Evolutionary conservation across 768 basidiomycete species (phyloP), one percentile per base, ranked within the genome.

Genomic region (Mycena indigotica): DNA sequence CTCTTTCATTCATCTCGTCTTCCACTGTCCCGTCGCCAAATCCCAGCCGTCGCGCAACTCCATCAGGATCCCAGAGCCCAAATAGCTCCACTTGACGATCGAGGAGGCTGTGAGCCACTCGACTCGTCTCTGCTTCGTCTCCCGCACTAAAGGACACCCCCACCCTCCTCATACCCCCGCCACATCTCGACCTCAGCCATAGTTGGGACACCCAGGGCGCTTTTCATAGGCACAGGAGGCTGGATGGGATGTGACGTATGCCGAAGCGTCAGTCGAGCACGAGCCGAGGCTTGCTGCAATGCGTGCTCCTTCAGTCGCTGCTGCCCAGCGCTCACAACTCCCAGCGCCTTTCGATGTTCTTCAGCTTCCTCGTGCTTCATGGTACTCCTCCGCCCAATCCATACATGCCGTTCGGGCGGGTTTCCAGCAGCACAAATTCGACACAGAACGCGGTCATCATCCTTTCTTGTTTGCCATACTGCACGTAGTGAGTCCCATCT

Each of bases 51-150:
- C 29, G 23, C 1, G 57, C 57, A 10, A 28, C 39, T 5, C 12
- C 44, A 4, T 54, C 57, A 6, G 57, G 35, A 25, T 58, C 50
- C 57, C 16, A 28, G 13, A 54, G 16, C 35, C 57, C 57, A 35
- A 58, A 54, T 1, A n/a, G 2, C 12, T 26, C 23, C 1, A 48
- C 57, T 24, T 58, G 44, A 15, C 29, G 16, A 17, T 46, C 44
- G 45, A 54, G 12, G 1, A n/a, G n/a, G 2, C 16, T 21, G 5
- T 28, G 15, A 3, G 16, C 32, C 5, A 26, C 2, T 1, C 29
- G 2, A 0, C 5, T 2, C 16, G 48, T 26, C 5, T 29, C 45
- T 3, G 13, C 46, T 8, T 15, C 19, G 23, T 53, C 52, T 21
- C 57, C 57, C 13, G 57, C 57, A 21, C 17, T 19, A 19, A 54